Evolutionary conservation across 1,284 basidiomycete species (phyloP).

Genomic region (Rhodofomes roseus): DNA sequence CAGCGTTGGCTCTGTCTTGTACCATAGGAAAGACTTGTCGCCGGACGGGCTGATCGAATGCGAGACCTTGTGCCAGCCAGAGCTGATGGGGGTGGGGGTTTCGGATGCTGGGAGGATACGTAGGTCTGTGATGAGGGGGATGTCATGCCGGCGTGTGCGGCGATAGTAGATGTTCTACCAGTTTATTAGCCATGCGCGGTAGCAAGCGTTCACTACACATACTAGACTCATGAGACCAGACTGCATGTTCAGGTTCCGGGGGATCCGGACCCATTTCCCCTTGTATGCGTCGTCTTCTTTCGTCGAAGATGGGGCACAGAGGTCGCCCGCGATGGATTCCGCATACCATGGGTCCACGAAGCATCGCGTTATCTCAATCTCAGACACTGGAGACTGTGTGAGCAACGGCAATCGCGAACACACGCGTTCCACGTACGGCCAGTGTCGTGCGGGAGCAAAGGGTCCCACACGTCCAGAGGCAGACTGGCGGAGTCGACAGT

Average conservation of each 20-base stretch:
- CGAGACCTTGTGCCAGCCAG: slow-evolving; percentile 56
- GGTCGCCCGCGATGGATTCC: slow-evolving; percentile 26
- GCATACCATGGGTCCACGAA: slow-evolving; percentile 57
- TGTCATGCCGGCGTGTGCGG: slow-evolving; percentile 75
- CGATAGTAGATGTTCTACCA: slow-evolving; percentile 77
- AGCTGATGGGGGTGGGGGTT: slow-evolving; percentile 39
- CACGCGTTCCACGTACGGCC: slow-evolving; percentile 53
- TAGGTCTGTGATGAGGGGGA: slow-evolving; percentile 65
- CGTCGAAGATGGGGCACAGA: slow-evolving; percentile 70
- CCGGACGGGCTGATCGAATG: slow-evolving; percentile 22
- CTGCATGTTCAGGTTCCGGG: slow-evolving; percentile 71
- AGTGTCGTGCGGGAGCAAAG: slow-evolving; percentile 77
- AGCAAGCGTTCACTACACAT: background rate
- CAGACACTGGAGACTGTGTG: slow-evolving; percentile 54
- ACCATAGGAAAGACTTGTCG: slow-evolving; percentile 64
- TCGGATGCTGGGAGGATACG: slow-evolving; percentile 49
- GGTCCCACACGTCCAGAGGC: slow-evolving; percentile 80
- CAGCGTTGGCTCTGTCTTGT: too few species aligned
- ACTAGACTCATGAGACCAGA: slow-evolving; percentile 26
- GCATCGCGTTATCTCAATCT: slow-evolving; percentile 74
- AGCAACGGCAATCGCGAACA: background rate
- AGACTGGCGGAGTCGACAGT: slow-evolving; percentile 51
- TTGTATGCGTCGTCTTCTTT: slow-evolving; percentile 72
- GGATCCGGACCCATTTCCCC: slow-evolving; percentile 87
- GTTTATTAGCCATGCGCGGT: background rate